Evolutionary conservation across 345 rosid genomes (phyloP), one percentile per base, ranked within the genome.

Genomic region (Citrus australasica): DNA sequence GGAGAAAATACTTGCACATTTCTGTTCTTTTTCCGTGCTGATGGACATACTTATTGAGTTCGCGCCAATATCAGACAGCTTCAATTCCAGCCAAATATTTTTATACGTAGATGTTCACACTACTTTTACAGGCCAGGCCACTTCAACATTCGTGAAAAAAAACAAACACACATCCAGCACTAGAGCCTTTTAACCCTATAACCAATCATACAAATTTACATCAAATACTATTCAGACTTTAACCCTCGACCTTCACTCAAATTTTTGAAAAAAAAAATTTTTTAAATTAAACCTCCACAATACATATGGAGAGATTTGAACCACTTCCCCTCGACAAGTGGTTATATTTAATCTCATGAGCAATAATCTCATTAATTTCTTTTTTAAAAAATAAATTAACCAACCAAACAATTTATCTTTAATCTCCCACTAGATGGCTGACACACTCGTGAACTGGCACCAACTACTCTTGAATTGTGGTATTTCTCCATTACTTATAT

Each of bases 221-320:
- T 35, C 0, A 35, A 35, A 35, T 35, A 33, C 6, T 33, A 5
- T 0, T 5, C 1, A 33, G 1, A 33, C 0, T 33, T 33, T 33
- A 33, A 33, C 35, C 6, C 35, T 33, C 1, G 1, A 35, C 7
- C 37, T 35, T 35, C 37, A 35, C 7, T 35, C 0, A 35, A 35
- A 35, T 35, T 35, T 33, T 28, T 28, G 0, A 30, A 32, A 33
- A 33, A 33, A 33, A 33, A 5, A 33, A 33, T 33, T n/a, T n/a
- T n/a, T n/a, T 33, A 4, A 33, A 33, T 33, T 33, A 33, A 33
- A 33, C 35, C 0, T 0, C 35, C 35, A 33, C 35, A 33, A 33
- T 33, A 33, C 5, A 33, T 5, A 0, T 5, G 0, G 0, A 4
- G 1, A 33, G 6, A 5, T 33, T 33, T 0, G 0, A 32, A 32